Evolutionary conservation across 2,329 filamentous ascomycete genomes (phyloP), one percentile per base, ranked within the genome.

Genomic region (Aspergillus aculeatinus): DNA sequence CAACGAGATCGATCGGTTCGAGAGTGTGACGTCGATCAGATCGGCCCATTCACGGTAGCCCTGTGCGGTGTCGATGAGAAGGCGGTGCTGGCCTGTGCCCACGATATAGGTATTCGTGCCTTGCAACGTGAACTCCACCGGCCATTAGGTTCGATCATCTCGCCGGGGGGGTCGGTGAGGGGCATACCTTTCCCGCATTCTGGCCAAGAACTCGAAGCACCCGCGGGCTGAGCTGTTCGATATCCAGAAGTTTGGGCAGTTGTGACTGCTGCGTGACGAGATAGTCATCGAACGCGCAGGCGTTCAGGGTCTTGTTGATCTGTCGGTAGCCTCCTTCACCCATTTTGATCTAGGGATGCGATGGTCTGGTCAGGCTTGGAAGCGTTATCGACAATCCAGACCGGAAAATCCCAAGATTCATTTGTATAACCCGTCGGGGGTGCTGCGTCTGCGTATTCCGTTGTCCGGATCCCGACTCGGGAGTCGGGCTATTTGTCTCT

Each of bases 201-300:
- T 77, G 74, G 0, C 79, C 80, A 1, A 81, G 69, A 0, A 82
- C 64, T 2, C 80, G 77, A 9, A 81, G 56, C 0, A 81, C 79
- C 3, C 78, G 71, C 1, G 72, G 72, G 25, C 67, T 80, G 39
- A 82, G 55, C 50, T 78, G 71, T 61, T 80, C 76, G 0, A 81
- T 75, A 61, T 81, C 72, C 4, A 54, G 19, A 1, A 82, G 33
- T 3, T 69, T 39, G 0, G 79, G 79, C 0, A 82, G 65, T 11
- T 55, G 54, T 10, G 70, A 58, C 27, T 66, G 65, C 60, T 83
- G 81, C 1, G 64, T 66, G 7, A 74, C 67, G 1, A 83, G 76
- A 65, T 81, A 83, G 33, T 81, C 79, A 25, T 82, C 77, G 60
- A 82, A 83, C 9, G 74, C 79, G 64, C 79, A 79, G 27, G 78